Base-by-base conservation (phyloP, 2,329 filamentous ascomycete species). In the Hansfordia pulvinata region DNA sequence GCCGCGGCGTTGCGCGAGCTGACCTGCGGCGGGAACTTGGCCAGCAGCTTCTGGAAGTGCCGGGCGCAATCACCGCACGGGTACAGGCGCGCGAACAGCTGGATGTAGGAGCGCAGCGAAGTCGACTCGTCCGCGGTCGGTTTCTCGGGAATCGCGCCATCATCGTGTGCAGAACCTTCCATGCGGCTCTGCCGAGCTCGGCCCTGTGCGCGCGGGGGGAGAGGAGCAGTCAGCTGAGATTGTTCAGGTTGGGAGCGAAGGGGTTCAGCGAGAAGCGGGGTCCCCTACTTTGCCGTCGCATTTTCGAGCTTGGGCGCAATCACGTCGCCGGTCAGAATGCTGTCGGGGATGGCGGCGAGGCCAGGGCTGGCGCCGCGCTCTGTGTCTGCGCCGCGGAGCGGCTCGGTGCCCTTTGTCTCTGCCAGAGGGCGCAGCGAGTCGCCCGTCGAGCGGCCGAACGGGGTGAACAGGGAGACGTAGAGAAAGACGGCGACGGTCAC, bases 251-350 rank as follows among this genome's bases (percentile, higher is more conserved):
- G 31, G 36, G 31, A 40, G 30, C 27, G 26, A 21, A 9, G 19
- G 11, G 24, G 21, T 14, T 8, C 12, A 17, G 13, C 20, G 19
- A 17, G 26, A 20, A 19, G 44, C n/a, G n/a, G n/a, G n/a, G n/a
- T n/a, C n/a, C n/a, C 62, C 26, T 58, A 78, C 75, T 88, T 90
- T 28, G 72, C 60, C 6, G 82, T 90, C 33, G 77, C 80, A 53
- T 90, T 90, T 44, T 81, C 82, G 28, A 90, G 59, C 53, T 83
- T 85, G 2, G 80, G 76, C 26, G 81, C 81, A 42, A 85, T 88
- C 4, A 74, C 76, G 29, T 71, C 71, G 30, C 79, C 80, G 11
- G 64, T 61, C 13, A 84, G 58, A 11, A 77, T 51, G 22, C 51
- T 51, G 15, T 56, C 49, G 2, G 67, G 53, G 16, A 69, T 38